Evolutionary conservation across 2,329 filamentous ascomycete genomes (phyloP), one percentile per base, ranked within the genome.

Genomic region (Curvularia lunata): DNA sequence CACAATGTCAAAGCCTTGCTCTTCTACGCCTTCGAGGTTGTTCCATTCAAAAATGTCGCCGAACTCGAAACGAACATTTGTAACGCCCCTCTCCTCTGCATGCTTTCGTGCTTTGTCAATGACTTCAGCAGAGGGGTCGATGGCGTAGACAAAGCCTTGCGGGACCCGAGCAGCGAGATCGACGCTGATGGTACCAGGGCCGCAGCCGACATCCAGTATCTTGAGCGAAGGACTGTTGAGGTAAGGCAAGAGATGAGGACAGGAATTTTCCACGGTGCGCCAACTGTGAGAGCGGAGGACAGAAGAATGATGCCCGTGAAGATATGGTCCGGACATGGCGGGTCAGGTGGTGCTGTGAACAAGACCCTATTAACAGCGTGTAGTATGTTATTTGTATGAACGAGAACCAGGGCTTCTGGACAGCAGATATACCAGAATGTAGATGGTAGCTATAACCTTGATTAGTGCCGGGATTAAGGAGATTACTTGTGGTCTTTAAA

Each of bases 1-100:
- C 6, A 87, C 84, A n/a, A 88, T 70, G 63, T 88, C 86, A 60
- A 88, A 88, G 2, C 76, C 69, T 27, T 60, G 70, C 48, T 72
- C 67, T 19, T 66, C 55, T 6, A 71, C 58, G 1, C 75, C 76
- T 54, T 86, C 81, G 2, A 75, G 61, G 43, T 78, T 81, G 2
- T 74, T 57, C 51, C 83, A 75, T 16, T 68, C 61, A 59, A 80
- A 77, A 6, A 79, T 81, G 73, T 79, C 75, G 1, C 77, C 75
- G 28, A 77, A 66, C 38, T 72, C 70, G 52, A 80, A 80, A 1
- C 67, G 71, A 52, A 81, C 71, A 49, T 80, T 81, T 19, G 60
- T 71, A 1, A 78, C 61, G 34, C 77, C 77, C 19, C 69, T 66
- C 19, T 70, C 64, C 19, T 69, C 58, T 12, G 79, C 78, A 56